phyloP scores from a whole-genome alignment of 202 grass and related monocot species.

The Eragrostis tef region DNA sequence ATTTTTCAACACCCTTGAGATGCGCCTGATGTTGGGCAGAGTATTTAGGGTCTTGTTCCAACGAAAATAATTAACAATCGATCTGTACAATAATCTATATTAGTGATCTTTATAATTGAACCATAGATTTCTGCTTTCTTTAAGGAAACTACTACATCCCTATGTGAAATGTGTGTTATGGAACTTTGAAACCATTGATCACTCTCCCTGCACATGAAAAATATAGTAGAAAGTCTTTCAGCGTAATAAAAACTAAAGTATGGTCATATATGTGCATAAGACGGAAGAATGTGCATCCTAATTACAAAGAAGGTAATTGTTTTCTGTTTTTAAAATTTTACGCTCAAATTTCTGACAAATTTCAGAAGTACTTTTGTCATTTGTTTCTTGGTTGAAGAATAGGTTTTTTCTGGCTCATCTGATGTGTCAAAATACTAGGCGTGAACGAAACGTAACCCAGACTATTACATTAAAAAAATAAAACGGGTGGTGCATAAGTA shows the following conservation, averaged over 20 bases:
- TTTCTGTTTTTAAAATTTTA: not conserved
- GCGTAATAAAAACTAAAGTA: not conserved
- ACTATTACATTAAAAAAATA: not conserved
- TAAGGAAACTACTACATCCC: not conserved
- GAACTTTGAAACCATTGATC: not conserved
- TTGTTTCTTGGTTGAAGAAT: not conserved
- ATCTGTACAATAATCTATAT: not conserved
- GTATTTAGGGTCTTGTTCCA: constrained; percentile 61
- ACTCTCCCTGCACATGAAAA: not conserved
- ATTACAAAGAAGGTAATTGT: not conserved
- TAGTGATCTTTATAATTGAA: not conserved
- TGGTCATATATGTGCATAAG: not conserved
- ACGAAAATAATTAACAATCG: constrained; percentile 23
- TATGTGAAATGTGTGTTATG: not conserved
- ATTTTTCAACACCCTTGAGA: constrained; percentile 52
- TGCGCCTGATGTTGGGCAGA: constrained; percentile 59
- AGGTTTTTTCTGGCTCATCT: not conserved
- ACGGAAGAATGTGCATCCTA: not conserved
- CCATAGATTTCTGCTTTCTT: not conserved
- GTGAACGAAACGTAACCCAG: not conserved
- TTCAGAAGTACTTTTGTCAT: not conserved
- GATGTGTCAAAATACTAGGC: not conserved
- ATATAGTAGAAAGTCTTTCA: not conserved
- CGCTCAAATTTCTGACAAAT: too few relatives aligned
- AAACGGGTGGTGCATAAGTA: constrained; percentile 20